Evolutionary conservation across 2,329 filamentous ascomycete genomes (phyloP).

Genomic region (Venturiaceae sp.): DNA sequence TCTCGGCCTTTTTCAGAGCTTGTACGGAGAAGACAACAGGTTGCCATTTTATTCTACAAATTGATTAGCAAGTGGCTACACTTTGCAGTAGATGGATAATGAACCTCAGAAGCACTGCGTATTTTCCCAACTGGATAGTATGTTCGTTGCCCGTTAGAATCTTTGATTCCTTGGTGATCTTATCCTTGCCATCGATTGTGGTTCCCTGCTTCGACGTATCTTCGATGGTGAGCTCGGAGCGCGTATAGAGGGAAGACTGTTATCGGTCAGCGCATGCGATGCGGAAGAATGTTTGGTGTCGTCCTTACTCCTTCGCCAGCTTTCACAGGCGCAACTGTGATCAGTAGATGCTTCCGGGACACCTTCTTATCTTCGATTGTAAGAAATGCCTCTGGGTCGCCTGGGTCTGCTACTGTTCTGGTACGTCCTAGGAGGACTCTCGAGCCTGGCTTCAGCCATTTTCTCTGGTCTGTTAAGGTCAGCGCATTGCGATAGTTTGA

Average conservation of each 20-base stretch:
- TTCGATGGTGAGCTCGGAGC: constrained; percentile 62
- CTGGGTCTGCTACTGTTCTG: not conserved
- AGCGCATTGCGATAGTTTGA: not conserved
- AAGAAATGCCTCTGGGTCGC: not conserved
- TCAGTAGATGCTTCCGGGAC: constrained; percentile 77
- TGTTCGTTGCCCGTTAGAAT: constrained; percentile 49
- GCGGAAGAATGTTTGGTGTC: not conserved
- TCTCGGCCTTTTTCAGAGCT: constrained; percentile 52
- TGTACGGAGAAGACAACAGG: constrained; percentile 76
- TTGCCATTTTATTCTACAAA: constrained; percentile 63
- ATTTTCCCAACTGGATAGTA: constrained; percentile 62
- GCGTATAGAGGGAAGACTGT: constrained; percentile 52
- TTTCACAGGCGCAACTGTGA: constrained; percentile 58
- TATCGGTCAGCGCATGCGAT: not conserved
- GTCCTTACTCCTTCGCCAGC: constrained; percentile 55
- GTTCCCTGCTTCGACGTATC: constrained; percentile 82
- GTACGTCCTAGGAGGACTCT: constrained; percentile 2
- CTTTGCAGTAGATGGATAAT: constrained; percentile 1
- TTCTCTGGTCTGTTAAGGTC: not conserved
- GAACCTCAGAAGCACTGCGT: constrained; percentile 52
- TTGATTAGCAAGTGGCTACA: not conserved
- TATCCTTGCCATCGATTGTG: constrained; percentile 58
- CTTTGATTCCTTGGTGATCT: constrained; percentile 51
- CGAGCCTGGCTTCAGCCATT: constrained; percentile 7
- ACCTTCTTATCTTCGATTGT: constrained; percentile 62